Conservation (phyloP, 1,284 basidiomycete species). For the Microbotryum scabiosae region DNA sequence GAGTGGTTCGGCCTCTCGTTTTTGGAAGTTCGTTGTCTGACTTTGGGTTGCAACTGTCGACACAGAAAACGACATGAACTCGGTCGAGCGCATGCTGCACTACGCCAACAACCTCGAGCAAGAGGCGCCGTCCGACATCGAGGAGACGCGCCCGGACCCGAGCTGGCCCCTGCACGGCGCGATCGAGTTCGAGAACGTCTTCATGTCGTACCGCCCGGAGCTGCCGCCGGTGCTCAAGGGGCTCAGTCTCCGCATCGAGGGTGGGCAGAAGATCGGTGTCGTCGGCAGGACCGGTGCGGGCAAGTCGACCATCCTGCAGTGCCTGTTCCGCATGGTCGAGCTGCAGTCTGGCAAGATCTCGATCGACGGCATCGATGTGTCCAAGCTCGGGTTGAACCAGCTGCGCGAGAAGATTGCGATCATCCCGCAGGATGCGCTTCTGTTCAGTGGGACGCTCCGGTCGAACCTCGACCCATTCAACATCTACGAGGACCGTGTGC, state of each 20-base stretch:
- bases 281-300: conserved; percentile 43
- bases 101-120: conserved; percentile 48
- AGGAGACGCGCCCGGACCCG: conserved; percentile 49
- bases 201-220: conserved; percentile 31
- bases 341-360: conserved; percentile 32
- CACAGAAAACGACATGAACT: conserved; percentile 87
- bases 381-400: conserved; percentile 45
- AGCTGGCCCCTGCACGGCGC: conserved; percentile 55
- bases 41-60: conserved; percentile 49
- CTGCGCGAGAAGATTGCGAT: conserved; percentile 47
- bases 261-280: conserved; percentile 49
- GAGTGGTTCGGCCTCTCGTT: neutral
- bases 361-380: conserved; percentile 44
- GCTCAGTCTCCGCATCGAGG: conserved; percentile 47
- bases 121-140: conserved; percentile 63
- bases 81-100: conserved; percentile 62
- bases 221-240: conserved; percentile 50
- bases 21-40: neutral
- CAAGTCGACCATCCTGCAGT: conserved; percentile 63
- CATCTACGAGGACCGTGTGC: conserved; percentile 45
- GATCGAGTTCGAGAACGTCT: conserved; percentile 40
- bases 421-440: conserved; percentile 73
- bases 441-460: conserved; percentile 55
- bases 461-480: conserved; percentile 66
- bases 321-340: conserved; percentile 49